Base-by-base conservation (phyloP, 768 basidiomycete genomes). In the Macrolepiota fuliginosa region DNA sequence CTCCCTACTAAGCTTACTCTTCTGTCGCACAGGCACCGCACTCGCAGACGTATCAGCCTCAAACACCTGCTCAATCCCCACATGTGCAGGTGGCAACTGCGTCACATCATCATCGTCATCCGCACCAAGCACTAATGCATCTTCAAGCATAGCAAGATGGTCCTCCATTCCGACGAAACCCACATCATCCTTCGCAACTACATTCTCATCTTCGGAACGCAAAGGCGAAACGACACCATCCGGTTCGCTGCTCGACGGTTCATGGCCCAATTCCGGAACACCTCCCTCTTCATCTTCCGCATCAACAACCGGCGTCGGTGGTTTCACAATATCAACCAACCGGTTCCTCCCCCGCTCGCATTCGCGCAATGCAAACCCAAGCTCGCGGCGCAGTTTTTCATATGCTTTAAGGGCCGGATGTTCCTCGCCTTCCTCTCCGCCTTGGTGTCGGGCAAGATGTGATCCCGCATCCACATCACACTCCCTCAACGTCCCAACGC, bases 11-110 rank as follows among this genome's bases (percentile, higher is more conserved):
- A 93, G 67, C 73, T 81, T 90, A 17, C 88, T 84, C 64, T 84
- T 80, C 68, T 87, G 86, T 46, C 90, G 78, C 40, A 72, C 68
- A 64, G 82, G 88, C 36, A 68, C 66, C 15, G 55, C 70, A 49
- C 29, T 32, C 29, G 53, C 27, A 9, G 70, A 78, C 45, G 72
- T 74, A 4, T 91, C 89, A 1, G 83, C 85, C 69, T 93, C 92
- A 65, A 87, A 94, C n/a, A 94, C 90, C 68, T 92, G 90, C 68
- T 94, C 92, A 54, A 85, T 81, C 13, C 90, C 91, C 0, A 79
- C 82, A 4, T 83, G 80, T 0, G 88, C 83, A 6, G 83, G 80
- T 1, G 88, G 88, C 2, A 91, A 73, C n/a, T n/a, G n/a, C n/a
- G n/a, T n/a, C n/a, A n/a, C n/a, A n/a, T n/a, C n/a, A n/a, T n/a